Evolutionary conservation across 768 basidiomycete genomes (phyloP), one percentile per base, ranked within the genome.

Genomic region (Agrocybe pediades): DNA sequence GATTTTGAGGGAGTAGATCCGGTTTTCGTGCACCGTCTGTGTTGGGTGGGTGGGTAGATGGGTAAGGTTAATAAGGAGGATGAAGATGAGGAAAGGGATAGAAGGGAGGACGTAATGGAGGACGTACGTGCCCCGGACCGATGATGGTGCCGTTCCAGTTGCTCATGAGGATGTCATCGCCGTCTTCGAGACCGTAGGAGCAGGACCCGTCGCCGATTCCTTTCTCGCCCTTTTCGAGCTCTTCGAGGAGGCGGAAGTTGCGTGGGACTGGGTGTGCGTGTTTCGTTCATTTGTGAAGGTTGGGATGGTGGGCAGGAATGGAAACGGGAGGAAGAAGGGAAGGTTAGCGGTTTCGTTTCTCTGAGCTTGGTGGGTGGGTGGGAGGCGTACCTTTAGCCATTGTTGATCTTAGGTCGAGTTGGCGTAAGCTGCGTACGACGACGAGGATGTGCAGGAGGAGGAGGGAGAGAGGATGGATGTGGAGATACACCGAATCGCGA

Each of bases 141-240:
- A 99, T 93, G 76, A 99, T 95, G 19, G 97, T 99, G 46, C 97
- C 96, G 66, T 97, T 98, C 97, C 97, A 99, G 70, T 92, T 81
- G 74, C 84, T 89, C 95, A 99, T 98, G 77, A 92, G 78, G 76
- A 96, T 89, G 81, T 98, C 97, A 68, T 98, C 95, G 62, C 87
- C 73, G 71, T 98, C 93, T 74, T 93, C 92, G 55, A 99, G 77
- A 36, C 97, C 97, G 65, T 98, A 99, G 17, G 94, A 96, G 76
- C 94, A 97, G 16, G 91, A 93, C 51, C 95, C 96, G 75, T 98
- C 96, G 58, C 96, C 96, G 68, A 98, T 94, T 48, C 97, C 97
- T 72, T 99, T 99, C 81, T 99, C 97, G 65, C 97, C 97, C 74
- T 98, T 98, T 72, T 99, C 97, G 59, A 99, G 89, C 77, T 99